Evolutionary conservation across 2,329 filamentous ascomycete genomes (phyloP).

Genomic region (Fusarium pseudograminearum): DNA sequence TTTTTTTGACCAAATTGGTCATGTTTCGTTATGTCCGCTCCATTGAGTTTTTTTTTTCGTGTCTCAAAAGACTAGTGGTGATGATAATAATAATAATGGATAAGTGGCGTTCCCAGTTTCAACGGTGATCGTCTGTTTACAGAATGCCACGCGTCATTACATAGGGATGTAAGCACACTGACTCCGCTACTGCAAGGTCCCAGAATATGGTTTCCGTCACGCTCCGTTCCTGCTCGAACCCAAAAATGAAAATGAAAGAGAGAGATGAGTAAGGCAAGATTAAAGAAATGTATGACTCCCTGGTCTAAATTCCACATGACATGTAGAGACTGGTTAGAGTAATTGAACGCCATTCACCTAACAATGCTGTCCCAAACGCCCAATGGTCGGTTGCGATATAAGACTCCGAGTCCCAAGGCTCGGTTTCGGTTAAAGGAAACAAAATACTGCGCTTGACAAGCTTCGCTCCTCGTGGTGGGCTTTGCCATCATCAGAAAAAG

Average conservation of each 20-base stretch:
- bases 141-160: slow-evolving; percentile 38
- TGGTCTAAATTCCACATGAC: slow-evolving; percentile 53
- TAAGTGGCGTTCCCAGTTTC: slow-evolving; percentile 36
- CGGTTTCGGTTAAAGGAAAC: slow-evolving; percentile 45
- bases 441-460: slow-evolving; percentile 44
- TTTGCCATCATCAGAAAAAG: slow-evolving; percentile 84
- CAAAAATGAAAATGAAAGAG: slow-evolving; percentile 45
- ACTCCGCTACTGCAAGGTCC: slow-evolving; percentile 35
- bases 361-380: slow-evolving; percentile 71
- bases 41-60: slow-evolving; percentile 31
- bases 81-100: slow-evolving; percentile 20
- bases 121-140: slow-evolving; percentile 29
- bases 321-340: slow-evolving; percentile 54
- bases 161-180: slow-evolving; percentile 18
- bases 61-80: slow-evolving; percentile 23
- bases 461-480: slow-evolving; percentile 42
- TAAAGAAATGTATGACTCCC: slow-evolving; percentile 55
- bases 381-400: slow-evolving; percentile 64
- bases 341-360: slow-evolving; percentile 67
- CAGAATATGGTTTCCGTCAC: slow-evolving; percentile 36
- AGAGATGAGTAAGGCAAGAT: slow-evolving; percentile 45
- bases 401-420: slow-evolving; percentile 52
- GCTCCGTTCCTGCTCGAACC: slow-evolving; percentile 26
- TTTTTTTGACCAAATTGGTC: slow-evolving; percentile 1
- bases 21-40: slow-evolving; percentile 31